Evolutionary conservation across 441 rosid species (phyloP).

Genomic region (Erodium texanum): DNA sequence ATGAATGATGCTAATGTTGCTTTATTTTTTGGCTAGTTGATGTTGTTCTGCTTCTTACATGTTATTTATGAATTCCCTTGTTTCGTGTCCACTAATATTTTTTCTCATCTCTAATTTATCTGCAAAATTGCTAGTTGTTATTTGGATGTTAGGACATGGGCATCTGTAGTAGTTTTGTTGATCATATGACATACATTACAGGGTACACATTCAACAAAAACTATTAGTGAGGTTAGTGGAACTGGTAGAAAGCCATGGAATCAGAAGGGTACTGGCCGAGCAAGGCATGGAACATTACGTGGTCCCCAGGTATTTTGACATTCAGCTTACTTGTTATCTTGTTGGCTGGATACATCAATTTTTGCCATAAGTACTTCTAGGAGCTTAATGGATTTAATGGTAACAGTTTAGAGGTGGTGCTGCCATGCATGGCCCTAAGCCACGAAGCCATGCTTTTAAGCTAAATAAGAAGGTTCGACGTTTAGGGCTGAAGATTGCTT

Average conservation of each 20-base stretch:
- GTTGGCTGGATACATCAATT: constrained; percentile 1
- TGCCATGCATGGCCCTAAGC: constrained; percentile 84
- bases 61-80: neutral
- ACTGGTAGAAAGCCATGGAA: constrained; percentile 84
- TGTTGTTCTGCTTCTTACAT: neutral
- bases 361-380: constrained; percentile 8
- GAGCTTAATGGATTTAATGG: constrained; percentile 11
- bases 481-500: constrained; percentile 78
- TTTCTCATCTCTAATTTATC: neutral
- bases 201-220: constrained; percentile 96
- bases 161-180: constrained; percentile 2
- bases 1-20: neutral
- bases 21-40: neutral
- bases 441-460: constrained; percentile 84
- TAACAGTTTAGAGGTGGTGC: constrained; percentile 88
- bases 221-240: constrained; percentile 87
- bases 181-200: constrained; percentile 21
- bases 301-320: constrained; percentile 65
- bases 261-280: constrained; percentile 85
- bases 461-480: constrained; percentile 81
- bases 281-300: constrained; percentile 81
- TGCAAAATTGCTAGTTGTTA: constrained; percentile 10
- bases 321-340: constrained; percentile 7
- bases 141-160: neutral
- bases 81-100: neutral